Evolutionary conservation across 192 early-diverging fungal species (phyloP), one percentile per base, ranked within the genome.

Genomic region (Mortierella alpina): DNA sequence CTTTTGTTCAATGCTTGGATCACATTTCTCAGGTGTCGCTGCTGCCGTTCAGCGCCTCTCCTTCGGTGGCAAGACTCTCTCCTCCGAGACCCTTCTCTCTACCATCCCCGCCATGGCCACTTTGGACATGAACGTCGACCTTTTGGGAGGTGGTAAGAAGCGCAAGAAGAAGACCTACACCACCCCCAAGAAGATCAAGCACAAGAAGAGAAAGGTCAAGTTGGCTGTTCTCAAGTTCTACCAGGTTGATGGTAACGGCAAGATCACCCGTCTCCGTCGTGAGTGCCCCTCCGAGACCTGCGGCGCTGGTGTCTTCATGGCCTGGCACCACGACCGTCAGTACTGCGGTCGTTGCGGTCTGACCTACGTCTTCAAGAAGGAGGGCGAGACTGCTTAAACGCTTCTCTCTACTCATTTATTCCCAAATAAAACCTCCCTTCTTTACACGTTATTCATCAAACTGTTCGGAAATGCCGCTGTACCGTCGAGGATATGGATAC

Each of bases 131-230:
- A 84, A 72, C 77, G 83, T 80, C 80, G 76, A 51, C 85, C 86
- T 92, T 53, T 82, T 90, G 69, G 94, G 93, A 92, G 94, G 93
- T 92, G 96, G 86, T 88, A 98, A 99, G 95, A 98, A 99, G 94
- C 91, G 95, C 75, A 99, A 98, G 94, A 99, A 99, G 96, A 99
- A 99, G 97, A 94, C 91, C 71, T 98, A 99, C 94, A 99, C 97
- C 76, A 99, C 98, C 72, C 98, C 98, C 88, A 98, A 99, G 95
- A 98, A 98, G 93, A 96, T 96, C 83, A 93, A 96, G 85, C 96
- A 99, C 92, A 98, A 98, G 95, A 90, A 92, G 85, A 96, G 95
- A 93, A 98, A 98, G 91, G 96, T 98, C 85, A 99, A 99, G 91
- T 90, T 99, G 80, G 95, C 97, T 54, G 94, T 98, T 84, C 91